A percentile compares a stretch with the other conserved stretches of the same genome.
phyloP scores from a whole-genome alignment of 768 basidiomycete species.

The Tremella fuciformis region DNA sequence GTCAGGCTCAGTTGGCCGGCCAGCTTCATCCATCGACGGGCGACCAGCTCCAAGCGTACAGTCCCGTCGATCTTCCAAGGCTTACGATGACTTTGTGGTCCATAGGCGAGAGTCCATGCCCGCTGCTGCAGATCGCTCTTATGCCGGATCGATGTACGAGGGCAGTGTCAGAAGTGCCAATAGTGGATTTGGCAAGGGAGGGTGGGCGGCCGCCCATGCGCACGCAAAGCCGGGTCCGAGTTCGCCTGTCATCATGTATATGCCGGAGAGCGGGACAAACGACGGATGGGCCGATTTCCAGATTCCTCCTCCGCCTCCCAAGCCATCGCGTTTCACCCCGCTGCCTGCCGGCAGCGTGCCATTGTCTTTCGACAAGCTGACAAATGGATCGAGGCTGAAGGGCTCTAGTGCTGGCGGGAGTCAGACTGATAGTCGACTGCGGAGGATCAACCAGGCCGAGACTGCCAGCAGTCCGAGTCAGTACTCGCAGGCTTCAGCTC shows the following conservation, averaged over 20 bases:
- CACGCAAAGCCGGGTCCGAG: slow-evolving; percentile 21
- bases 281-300: slow-evolving; percentile 43
- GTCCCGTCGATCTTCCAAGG: slow-evolving; percentile 17
- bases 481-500: slow-evolving; percentile 36
- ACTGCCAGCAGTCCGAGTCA: slow-evolving; percentile 18
- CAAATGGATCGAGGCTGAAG: neutral
- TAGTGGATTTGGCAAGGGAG: slow-evolving; percentile 42
- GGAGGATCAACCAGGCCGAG: neutral
- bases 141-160: slow-evolving; percentile 24
- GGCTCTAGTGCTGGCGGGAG: neutral
- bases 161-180: slow-evolving; percentile 24
- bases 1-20: slow-evolving; percentile 1
- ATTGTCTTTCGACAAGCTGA: slow-evolving; percentile 31
- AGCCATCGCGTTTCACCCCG: slow-evolving; percentile 34
- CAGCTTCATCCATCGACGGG: slow-evolving; percentile 7
- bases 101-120: slow-evolving; percentile 17
- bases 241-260: slow-evolving; percentile 36
- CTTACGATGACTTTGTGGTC: slow-evolving; percentile 25
- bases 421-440: neutral
- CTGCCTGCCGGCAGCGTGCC: slow-evolving; percentile 31
- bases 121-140: slow-evolving; percentile 25
- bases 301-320: slow-evolving; percentile 17
- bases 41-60: slow-evolving; percentile 19
- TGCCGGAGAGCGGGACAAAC: slow-evolving; percentile 26
- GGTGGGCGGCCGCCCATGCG: slow-evolving; percentile 40